Evolutionary conservation across 2,329 filamentous ascomycete genomes (phyloP), one percentile per base, ranked within the genome.

Genomic region (Pyrenochaeta sp.): DNA sequence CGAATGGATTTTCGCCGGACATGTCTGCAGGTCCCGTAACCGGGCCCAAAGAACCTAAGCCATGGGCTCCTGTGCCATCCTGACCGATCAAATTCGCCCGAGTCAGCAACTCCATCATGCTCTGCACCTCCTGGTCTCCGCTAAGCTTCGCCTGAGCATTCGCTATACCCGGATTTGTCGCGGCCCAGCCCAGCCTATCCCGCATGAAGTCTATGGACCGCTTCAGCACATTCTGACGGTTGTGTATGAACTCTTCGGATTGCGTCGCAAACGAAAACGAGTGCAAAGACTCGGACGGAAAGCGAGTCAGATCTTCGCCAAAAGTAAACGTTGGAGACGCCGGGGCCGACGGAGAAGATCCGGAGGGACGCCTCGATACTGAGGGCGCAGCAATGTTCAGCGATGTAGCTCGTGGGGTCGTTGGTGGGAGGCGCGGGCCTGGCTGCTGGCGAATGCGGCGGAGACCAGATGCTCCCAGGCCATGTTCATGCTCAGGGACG

Each of bases 221-320:
- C 79, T 96, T 97, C 71, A 99, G 78, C 34, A 97, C 90, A 82
- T 92, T 96, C 76, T 98, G 93, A 53, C 95, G 90, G 76, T 88
- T 97, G 75, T 97, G 91, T 54, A 98, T 84, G 62, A 92, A 88
- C 62, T 98, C 94, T 72, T 97, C 93, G 2, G 93, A 94, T 78
- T 97, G 93, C 68, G 96, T 92, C 40, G 95, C 92, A 77, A 99
- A 99, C 12, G 94, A 98, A 80, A 99, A 99, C 1, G 95, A 99
- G 78, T 99, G 95, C 46, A 99, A 82, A 5, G 95, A 99, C 76
- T 99, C 95, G 68, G 92, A 92, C 1, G 95, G 94, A 75, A 99
- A 99, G 50, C 93, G 90, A 45, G 89, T 90, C 45, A 99, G 86
- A 74, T 99, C 95, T 81, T 98, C 95, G 71, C 88, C 86, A 73